Evolutionary conservation across 2,329 filamentous ascomycete genomes (phyloP), one percentile per base, ranked within the genome.

Genomic region (Aspergillus persii): DNA sequence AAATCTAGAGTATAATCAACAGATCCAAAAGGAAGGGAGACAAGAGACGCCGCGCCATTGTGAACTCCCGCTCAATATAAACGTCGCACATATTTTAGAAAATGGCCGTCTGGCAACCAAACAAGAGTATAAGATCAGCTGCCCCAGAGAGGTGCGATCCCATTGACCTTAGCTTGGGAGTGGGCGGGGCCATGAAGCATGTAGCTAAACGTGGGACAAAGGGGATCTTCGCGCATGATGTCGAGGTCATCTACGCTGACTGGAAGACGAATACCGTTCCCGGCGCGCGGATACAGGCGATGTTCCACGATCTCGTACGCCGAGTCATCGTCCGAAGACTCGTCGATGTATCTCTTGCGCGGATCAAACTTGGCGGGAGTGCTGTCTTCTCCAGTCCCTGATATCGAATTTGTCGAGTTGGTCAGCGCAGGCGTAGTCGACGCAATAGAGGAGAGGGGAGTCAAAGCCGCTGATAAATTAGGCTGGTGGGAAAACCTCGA

Each of bases 211-310:
- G 84, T 85, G 26, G 79, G 77, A 65, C 80, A 81, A 27, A 75
- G 68, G 46, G 83, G 80, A 53, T 86, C 83, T 64, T 89, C 87
- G 7, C 86, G 81, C 27, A 89, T 71, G 77, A 86, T 87, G 58
- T 85, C 79, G 44, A 87, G 65, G 68, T 89, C 86, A 29, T 85
- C 81, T 18, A 79, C 79, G 63, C 88, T 84, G 0, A 81, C 80
- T 6, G 82, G 79, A 23, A 89, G 68, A 27, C 79, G 81, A 30
- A 89, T 76, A 2, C 87, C 87, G 56, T 86, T 81, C 1, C 87
- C 87, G 6, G 86, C 78, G 62, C 82, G 83, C 0, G 86, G 86
- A 64, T 89, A 89, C 48, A 86, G 80, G 30, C 84, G 81, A 66
- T 86, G 85, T 50, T 83, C 82, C 39, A 79, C 76, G 50, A 85